phyloP scores from a whole-genome alignment of 2,329 filamentous ascomycete species.

The Coniosporium tulheliwenetii region DNA sequence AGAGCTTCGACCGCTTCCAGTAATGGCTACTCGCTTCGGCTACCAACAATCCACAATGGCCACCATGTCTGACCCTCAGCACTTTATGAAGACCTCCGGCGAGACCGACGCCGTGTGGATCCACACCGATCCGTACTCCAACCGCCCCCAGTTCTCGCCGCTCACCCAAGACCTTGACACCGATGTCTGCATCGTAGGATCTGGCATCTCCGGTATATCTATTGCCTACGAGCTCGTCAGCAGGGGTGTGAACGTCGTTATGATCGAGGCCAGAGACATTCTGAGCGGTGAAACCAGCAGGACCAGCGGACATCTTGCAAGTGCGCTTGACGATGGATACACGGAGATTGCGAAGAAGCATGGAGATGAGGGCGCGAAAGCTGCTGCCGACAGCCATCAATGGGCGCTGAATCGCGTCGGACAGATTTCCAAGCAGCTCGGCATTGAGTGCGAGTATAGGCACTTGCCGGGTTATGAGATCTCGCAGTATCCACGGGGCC shows the following conservation, averaged over 20 bases:
- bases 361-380: constrained; percentile 30
- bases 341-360: constrained; percentile 35
- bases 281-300: constrained; percentile 38
- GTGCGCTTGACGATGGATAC: constrained; percentile 38
- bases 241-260: constrained; percentile 31
- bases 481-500: constrained; percentile 29
- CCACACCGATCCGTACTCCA: constrained; percentile 29
- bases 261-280: constrained; percentile 39
- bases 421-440: constrained; percentile 30
- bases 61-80: constrained; percentile 9
- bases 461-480: constrained; percentile 33
- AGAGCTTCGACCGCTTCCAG: no score
- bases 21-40: no score
- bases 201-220: constrained; percentile 37
- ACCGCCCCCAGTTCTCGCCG: constrained; percentile 26
- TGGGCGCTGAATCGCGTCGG: constrained; percentile 38
- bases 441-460: constrained; percentile 42
- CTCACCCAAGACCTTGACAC: constrained; percentile 28
- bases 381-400: constrained; percentile 36
- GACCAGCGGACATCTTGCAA: constrained; percentile 39
- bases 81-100: constrained; percentile 32
- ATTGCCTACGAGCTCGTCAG: constrained; percentile 37
- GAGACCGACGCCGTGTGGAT: constrained; percentile 38
- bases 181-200: constrained; percentile 35
- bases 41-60: no score